Conservation (phyloP, 2,329 filamentous ascomycete species). For the Diaporthe sp. region DNA sequence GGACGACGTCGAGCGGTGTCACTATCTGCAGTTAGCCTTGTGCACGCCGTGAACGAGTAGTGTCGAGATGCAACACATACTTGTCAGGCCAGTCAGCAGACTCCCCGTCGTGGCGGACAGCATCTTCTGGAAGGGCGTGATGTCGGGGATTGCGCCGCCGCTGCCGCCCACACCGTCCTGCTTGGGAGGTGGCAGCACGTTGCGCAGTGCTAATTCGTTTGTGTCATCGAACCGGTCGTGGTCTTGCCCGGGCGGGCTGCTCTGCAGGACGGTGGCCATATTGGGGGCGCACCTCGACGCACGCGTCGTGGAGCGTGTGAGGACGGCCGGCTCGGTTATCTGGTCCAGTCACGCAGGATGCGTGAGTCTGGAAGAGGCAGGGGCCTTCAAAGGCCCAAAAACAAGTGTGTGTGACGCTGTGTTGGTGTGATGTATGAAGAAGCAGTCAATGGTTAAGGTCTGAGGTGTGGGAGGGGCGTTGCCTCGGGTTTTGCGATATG, state of each 20-base stretch:
- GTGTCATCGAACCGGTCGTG: slow-evolving; percentile 53
- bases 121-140: slow-evolving; percentile 93
- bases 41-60: not conserved
- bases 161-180: slow-evolving; percentile 49
- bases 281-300: slow-evolving; percentile 15
- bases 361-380: slow-evolving; percentile 35
- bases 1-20: slow-evolving; percentile 95
- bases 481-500: slow-evolving; percentile 3
- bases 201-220: slow-evolving; percentile 47
- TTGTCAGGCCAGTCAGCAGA: slow-evolving; percentile 87
- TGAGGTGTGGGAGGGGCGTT: not conserved
- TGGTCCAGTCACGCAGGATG: slow-evolving; percentile 37
- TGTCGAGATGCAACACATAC: slow-evolving; percentile 62
- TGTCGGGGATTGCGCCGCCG: slow-evolving; percentile 58
- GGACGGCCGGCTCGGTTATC: slow-evolving; percentile 15
- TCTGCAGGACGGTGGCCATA: slow-evolving; percentile 35
- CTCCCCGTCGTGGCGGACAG: slow-evolving; percentile 92
- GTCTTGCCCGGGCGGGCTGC: slow-evolving; percentile 49
- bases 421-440: not conserved
- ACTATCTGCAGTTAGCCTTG: slow-evolving; percentile 64
- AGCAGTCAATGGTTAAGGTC: not conserved
- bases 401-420: not conserved
- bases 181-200: slow-evolving; percentile 50
- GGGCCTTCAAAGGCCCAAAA: not conserved
- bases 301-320: slow-evolving; percentile 7